Evolutionary conservation across 2,329 filamentous ascomycete genomes (phyloP).

Genomic region (Erysiphe pulchra): DNA sequence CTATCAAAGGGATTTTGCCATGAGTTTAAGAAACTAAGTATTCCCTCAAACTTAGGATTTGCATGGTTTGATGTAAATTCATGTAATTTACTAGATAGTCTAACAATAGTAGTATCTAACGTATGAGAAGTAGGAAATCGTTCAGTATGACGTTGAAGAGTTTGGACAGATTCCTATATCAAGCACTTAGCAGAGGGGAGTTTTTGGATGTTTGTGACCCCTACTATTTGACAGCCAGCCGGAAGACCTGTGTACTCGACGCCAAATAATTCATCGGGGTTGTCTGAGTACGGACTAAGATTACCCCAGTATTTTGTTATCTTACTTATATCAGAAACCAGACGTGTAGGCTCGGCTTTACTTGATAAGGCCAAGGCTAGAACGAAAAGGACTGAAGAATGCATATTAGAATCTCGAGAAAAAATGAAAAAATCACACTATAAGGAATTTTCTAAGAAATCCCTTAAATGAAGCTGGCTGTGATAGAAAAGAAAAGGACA

Average conservation of each 20-base stretch:
- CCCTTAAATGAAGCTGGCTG: too few species aligned
- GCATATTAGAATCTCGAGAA: not conserved
- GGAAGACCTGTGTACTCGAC: conserved; percentile 22
- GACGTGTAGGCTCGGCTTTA: not conserved
- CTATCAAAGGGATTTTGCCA: conserved; percentile 22
- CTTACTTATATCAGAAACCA: conserved; percentile 10
- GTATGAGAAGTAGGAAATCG: conserved; percentile 19
- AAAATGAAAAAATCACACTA: not conserved
- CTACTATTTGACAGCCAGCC: conserved; percentile 24
- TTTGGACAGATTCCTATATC: conserved; percentile 16
- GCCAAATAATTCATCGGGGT: conserved; percentile 20
- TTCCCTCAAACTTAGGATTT: conserved; percentile 16
- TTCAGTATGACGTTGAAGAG: conserved; percentile 27
- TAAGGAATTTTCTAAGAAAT: too few species aligned
- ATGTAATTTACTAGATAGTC: conserved; percentile 16
- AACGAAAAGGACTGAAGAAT: not conserved
- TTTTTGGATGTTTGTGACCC: not conserved
- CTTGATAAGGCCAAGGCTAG: not conserved
- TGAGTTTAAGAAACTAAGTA: conserved; percentile 24
- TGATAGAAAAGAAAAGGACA: too few species aligned
- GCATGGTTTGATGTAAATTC: conserved; percentile 18
- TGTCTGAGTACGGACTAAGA: conserved; percentile 21
- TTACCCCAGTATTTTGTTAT: conserved; percentile 19
- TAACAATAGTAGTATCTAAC: too few species aligned
- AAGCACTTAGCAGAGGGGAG: not conserved